These are phyloP conservation scores for Lactarius psammicola DNA, from an alignment of 768 basidiomycete genomes.

Conservation along the genomic window DNA sequence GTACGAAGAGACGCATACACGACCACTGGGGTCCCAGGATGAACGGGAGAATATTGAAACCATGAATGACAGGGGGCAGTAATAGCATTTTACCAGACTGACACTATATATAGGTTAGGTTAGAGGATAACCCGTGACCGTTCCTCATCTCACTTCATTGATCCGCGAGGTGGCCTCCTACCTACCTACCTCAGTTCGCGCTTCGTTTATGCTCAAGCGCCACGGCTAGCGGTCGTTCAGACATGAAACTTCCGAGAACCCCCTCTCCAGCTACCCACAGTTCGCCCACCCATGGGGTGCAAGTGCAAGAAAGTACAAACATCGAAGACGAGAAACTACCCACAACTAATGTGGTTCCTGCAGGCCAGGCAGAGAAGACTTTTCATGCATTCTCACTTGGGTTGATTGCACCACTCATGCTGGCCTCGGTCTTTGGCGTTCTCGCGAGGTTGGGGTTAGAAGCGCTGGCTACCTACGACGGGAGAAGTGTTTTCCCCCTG, in stretches of 20 bases:
- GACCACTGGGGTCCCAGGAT: conserved; percentile 35
- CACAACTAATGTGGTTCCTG: conserved; percentile 38
- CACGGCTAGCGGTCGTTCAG: background rate
- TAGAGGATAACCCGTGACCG: background rate
- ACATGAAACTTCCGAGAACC: background rate
- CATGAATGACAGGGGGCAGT: conserved; percentile 11
- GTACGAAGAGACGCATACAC: conserved; percentile 18
- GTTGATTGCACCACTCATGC: conserved; percentile 69
- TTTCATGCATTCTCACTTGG: conserved; percentile 58
- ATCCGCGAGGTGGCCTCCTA: too few species aligned
- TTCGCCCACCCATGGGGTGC: background rate
- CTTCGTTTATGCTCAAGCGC: too few species aligned
- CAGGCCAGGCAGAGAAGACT: conserved; percentile 33
- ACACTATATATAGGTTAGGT: background rate
- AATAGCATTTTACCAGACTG: background rate
- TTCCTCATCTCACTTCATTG: background rate
- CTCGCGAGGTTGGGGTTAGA: conserved; percentile 77
- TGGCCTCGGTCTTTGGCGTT: conserved; percentile 81
- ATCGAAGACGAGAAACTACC: conserved; percentile 41
- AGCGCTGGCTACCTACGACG: conserved; percentile 72
- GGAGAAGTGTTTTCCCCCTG: conserved; percentile 73
- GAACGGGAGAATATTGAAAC: conserved; percentile 31
- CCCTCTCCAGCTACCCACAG: background rate
- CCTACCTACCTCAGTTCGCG: too few species aligned
- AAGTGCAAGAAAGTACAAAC: conserved; percentile 22